These are phyloP conservation scores for Backusella psychrophila DNA, from an alignment of 192 early-diverging fungal species.

Conservation along the genomic window DNA sequence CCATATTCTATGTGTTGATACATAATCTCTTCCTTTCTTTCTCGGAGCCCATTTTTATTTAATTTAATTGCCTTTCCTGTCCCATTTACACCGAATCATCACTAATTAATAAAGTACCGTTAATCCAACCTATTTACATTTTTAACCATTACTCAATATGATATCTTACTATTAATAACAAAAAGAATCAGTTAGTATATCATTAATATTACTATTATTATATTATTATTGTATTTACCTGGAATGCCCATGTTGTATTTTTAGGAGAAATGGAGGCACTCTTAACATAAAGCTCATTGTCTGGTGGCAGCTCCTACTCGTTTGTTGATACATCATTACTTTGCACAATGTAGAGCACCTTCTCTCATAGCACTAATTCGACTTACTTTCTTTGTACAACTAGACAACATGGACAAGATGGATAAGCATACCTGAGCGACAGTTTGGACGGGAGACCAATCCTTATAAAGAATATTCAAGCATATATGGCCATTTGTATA, in stretches of 20 bases:
- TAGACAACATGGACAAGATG: conserved; percentile 89
- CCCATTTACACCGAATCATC: not conserved
- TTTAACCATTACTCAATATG: not conserved
- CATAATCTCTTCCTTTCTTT: not conserved
- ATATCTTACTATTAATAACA: not conserved
- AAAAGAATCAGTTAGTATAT: not conserved
- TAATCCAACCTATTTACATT: not conserved
- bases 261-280: conserved; percentile 54
- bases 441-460: conserved; percentile 93
- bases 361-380: not conserved
- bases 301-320: conserved; percentile 52
- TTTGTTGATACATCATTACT: not conserved
- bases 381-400: conserved; percentile 71
- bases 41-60: not conserved
- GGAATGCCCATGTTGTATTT: conserved; percentile 61
- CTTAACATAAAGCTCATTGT: conserved; percentile 54
- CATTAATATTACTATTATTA: not conserved
- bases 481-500: conserved; percentile 98
- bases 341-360: not conserved
- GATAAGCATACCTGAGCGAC: conserved; percentile 87
- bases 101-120: not conserved
- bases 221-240: conserved; percentile 21
- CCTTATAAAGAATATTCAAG: conserved; percentile 90
- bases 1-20: not conserved
- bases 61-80: not conserved